Base-by-base conservation (phyloP, 1,139 yeast genomes). In the Diutina rugosa region DNA sequence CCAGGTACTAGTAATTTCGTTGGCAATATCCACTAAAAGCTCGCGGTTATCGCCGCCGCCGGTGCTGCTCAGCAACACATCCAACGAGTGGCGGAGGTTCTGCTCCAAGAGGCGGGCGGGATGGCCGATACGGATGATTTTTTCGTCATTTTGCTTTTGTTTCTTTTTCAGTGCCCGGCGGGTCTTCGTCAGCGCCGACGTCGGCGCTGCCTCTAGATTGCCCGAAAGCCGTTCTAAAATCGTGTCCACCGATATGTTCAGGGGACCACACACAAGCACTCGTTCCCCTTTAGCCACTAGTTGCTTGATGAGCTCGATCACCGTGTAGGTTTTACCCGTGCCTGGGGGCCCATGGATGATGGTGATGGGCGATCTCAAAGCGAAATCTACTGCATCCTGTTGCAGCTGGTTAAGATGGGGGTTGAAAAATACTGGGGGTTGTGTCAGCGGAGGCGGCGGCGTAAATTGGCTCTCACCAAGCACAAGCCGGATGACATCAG, bases 161-260 rank as follows among this genome's bases (percentile, higher is more conserved):
- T 56, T 46, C 35, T 26, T 51, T 30, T 59, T 58, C 41, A 60
- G 61, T 41, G 59, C 58, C 53, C 61, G 63, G 61, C 58, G 62
- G 6, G 57, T 55, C 55, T 58, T 68, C 1, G 26, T 45, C 7
- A 30, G 7, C 6, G 30, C n/a, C n/a, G 49, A 6, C 26, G 49
- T 46, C 14, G 28, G 30, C 41, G 41, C 41, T 35, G 41, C n/a
- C 29, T 46, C 30, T n/a, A 49, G n/a, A 56, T 63, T 63, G 47
- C 59, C 64, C n/a, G 84, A 77, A 30, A 91, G 69, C 59, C 97
- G 73, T 66, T 91, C 98, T 55, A 90, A 70, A 38, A 93, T 87
- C 0, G 96, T 93, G 68, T 93, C 98, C 0, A 90, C 97, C 0
- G 97, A 84, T n/a, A 90, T 85, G 66, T 93, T 93, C 0, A 98